Evolutionary conservation across 306 rosid species (phyloP).

Genomic region (Cucumis hystrix): DNA sequence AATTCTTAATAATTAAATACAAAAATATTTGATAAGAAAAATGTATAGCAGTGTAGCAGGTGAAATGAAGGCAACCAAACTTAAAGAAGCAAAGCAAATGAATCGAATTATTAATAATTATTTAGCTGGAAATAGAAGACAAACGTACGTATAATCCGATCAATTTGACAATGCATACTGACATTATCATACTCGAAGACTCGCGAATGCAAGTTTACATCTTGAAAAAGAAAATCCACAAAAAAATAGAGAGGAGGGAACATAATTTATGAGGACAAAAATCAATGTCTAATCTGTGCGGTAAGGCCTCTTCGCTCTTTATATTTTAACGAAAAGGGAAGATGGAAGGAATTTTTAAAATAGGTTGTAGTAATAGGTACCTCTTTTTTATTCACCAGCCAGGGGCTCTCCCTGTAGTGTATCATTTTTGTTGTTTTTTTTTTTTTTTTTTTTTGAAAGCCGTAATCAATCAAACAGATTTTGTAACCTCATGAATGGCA

Average conservation of each 20-base stretch:
- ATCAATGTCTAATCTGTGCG: background rate
- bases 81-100: background rate
- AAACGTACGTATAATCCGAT: background rate
- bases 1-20: background rate
- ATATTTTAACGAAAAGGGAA: background rate
- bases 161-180: background rate
- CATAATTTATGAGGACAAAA: background rate
- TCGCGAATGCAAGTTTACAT: background rate
- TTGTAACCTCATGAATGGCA: constrained; percentile 82
- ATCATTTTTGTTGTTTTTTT: too few relatives aligned
- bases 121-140: background rate
- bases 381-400: background rate
- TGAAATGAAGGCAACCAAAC: background rate
- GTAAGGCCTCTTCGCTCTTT: background rate
- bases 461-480: constrained; percentile 24
- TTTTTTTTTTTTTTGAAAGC: background rate
- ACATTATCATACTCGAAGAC: background rate
- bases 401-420: background rate
- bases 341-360: background rate
- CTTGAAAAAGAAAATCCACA: background rate
- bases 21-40: too few relatives aligned
- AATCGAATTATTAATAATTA: background rate
- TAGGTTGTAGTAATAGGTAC: background rate
- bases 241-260: background rate
- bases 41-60: too few relatives aligned